A percentile compares a stretch with the other conserved stretches of the same genome.
phyloP scores from a whole-genome alignment of 2,329 filamentous ascomycete genomes.

The Claviceps spartinae region DNA sequence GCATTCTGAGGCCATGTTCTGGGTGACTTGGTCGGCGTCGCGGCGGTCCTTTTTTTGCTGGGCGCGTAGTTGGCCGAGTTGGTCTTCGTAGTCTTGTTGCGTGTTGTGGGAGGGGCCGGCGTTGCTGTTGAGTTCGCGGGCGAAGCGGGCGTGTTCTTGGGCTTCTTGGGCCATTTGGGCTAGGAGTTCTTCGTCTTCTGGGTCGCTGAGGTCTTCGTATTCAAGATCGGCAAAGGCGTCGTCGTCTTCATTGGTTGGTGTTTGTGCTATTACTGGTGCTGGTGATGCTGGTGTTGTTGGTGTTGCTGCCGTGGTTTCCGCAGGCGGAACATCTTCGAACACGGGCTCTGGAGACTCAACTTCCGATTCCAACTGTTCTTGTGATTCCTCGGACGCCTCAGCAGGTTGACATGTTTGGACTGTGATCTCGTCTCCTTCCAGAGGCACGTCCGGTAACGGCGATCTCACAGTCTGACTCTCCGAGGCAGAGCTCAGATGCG shows the following conservation, averaged over 20 bases:
- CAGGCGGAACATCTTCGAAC: constrained; percentile 21
- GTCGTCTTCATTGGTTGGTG: constrained; percentile 19
- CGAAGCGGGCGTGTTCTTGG: constrained; percentile 88
- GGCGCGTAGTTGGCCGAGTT: constrained; percentile 73
- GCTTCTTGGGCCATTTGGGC: constrained; percentile 78
- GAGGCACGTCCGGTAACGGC: constrained; percentile 1
- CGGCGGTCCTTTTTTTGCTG: constrained; percentile 94
- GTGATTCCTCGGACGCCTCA: neutral
- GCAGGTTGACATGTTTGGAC: neutral
- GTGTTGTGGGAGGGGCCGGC: constrained; percentile 47
- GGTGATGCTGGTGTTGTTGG: neutral
- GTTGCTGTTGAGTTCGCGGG: constrained; percentile 74
- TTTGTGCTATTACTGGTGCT: neutral
- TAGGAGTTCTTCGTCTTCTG: constrained; percentile 83
- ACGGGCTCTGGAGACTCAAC: constrained; percentile 21
- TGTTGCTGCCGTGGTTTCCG: neutral
- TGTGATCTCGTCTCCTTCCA: neutral
- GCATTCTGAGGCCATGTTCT: constrained; percentile 91
- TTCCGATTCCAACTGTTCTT: neutral
- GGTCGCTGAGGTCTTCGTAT: constrained; percentile 65
- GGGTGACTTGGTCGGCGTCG: constrained; percentile 92
- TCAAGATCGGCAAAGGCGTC: constrained; percentile 44
- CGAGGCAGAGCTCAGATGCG: constrained; percentile 1
- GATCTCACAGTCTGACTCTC: constrained; percentile 3
- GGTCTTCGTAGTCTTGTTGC: constrained; percentile 71